Percentiles rank a stretch among this genome's conserved stretches.
Evolutionary conservation across 768 basidiomycete species (phyloP).

Genomic region (Terana coerulea): DNA sequence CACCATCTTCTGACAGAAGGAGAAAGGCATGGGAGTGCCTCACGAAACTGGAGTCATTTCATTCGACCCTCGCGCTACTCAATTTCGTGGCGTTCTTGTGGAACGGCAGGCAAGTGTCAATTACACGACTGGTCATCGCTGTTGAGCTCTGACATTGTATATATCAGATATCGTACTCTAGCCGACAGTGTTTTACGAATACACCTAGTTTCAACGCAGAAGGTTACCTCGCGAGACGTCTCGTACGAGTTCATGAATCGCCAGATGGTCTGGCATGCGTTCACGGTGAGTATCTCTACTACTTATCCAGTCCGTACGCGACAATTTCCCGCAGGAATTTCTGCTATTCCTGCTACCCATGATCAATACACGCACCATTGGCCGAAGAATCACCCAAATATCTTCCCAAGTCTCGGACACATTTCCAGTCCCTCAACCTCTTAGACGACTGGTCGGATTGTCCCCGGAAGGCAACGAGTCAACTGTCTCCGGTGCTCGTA

Average conservation of each 20-base stretch:
- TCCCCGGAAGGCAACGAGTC: slow-evolving; percentile 1
- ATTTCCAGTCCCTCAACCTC: slow-evolving; percentile 29
- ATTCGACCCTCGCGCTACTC: slow-evolving; percentile 58
- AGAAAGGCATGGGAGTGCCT: slow-evolving; percentile 72
- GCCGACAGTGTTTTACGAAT: slow-evolving; percentile 75
- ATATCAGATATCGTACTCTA: slow-evolving; percentile 80
- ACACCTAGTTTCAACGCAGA: slow-evolving; percentile 67
- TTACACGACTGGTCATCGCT: background rate
- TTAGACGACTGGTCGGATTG: slow-evolving; percentile 21
- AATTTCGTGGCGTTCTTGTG: slow-evolving; percentile 84
- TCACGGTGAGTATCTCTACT: slow-evolving; percentile 64
- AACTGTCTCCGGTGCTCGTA: slow-evolving; percentile 13
- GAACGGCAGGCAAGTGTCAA: slow-evolving; percentile 73
- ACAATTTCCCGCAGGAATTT: slow-evolving; percentile 69
- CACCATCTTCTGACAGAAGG: slow-evolving; percentile 73
- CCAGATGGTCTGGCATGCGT: slow-evolving; percentile 99
- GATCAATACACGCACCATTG: slow-evolving; percentile 63
- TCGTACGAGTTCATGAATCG: slow-evolving; percentile 99
- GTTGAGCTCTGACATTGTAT: background rate
- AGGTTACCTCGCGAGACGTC: slow-evolving; percentile 73
- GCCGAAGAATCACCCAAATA: slow-evolving; percentile 47
- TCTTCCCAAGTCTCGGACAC: slow-evolving; percentile 23
- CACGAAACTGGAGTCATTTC: slow-evolving; percentile 60
- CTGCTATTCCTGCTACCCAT: slow-evolving; percentile 88
- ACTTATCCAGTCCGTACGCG: background rate